phyloP scores from a whole-genome alignment of 2,329 filamentous ascomycete genomes.

The Colletotrichum camelliae region DNA sequence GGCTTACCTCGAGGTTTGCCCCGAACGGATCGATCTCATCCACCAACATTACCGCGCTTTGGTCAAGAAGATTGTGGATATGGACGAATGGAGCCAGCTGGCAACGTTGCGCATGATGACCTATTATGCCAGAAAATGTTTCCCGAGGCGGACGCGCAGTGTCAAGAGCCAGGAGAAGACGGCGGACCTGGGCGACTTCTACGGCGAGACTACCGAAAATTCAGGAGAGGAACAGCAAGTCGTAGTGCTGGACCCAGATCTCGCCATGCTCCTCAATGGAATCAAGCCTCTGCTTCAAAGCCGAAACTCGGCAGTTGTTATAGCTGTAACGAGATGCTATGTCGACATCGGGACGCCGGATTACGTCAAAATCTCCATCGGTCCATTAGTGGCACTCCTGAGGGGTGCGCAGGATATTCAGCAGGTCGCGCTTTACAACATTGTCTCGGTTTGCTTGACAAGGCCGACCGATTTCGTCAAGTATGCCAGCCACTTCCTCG shows the following conservation, averaged over 20 bases:
- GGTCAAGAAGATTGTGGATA: slow-evolving; percentile 91
- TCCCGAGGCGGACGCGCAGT: slow-evolving; percentile 71
- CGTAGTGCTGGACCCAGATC: slow-evolving; percentile 77
- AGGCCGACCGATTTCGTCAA: slow-evolving; percentile 82
- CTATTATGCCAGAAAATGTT: slow-evolving; percentile 85
- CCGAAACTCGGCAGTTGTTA: slow-evolving; percentile 89
- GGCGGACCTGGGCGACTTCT: slow-evolving; percentile 73
- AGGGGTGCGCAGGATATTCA: slow-evolving; percentile 87
- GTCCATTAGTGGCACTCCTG: slow-evolving; percentile 85
- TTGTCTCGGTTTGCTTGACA: slow-evolving; percentile 86
- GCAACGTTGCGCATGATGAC: slow-evolving; percentile 83
- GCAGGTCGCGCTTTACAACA: slow-evolving; percentile 89
- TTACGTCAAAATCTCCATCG: slow-evolving; percentile 77
- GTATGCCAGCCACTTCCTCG: slow-evolving; percentile 88
- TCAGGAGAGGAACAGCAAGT: slow-evolving; percentile 56
- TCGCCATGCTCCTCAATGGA: slow-evolving; percentile 78
- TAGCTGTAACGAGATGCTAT: slow-evolving; percentile 86
- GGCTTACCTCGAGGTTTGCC: slow-evolving; percentile 88
- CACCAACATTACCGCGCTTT: slow-evolving; percentile 88
- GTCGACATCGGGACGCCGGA: slow-evolving; percentile 81
- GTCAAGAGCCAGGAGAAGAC: slow-evolving; percentile 49
- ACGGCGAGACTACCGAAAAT: slow-evolving; percentile 67
- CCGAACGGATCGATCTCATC: slow-evolving; percentile 84
- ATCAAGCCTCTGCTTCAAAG: slow-evolving; percentile 89
- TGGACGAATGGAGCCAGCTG: slow-evolving; percentile 98